Base-by-base conservation (phyloP, 2,329 filamentous ascomycete genomes). In the Penicillium sp. region DNA sequence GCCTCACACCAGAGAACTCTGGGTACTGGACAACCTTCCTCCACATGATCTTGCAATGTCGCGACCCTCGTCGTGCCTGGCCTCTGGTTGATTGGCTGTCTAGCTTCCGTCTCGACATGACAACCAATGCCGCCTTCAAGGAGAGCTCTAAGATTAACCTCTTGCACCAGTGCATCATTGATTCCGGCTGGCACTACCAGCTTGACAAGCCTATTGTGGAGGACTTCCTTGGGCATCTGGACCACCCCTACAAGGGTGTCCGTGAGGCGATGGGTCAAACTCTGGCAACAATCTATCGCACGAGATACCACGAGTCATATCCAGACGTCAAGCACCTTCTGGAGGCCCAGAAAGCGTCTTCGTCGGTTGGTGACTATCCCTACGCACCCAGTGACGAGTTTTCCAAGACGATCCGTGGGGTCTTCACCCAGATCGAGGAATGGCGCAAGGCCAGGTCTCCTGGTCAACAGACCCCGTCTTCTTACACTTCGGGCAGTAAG, bases 231-330 rank as follows among this genome's bases (percentile, higher is more conserved):
- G 81, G 83, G 22, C 94, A 99, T 71, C 86, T 99, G 39, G 92
- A 99, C 69, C 94, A 99, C 71, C 94, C 94, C 0, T 99, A 99
- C 79, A 99, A 99, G 78, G 90, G 92, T 29, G 94, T 99, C 5
- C 88, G 94, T 55, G 94, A 99, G 75, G 88, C 93, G 0, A 96
- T 99, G 77, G 94, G 94, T 0, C 84, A 91, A 42, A 93, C 93
- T 0, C 84, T 99, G 55, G 89, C 91, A 4, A 88, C 88, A 4
- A 93, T 97, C 54, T 94, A 92, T 72, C 89, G 92, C 59, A 96
- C 92, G 8, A 83, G 92, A 22, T 96, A 99, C 72, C 90, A 97
- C 68, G 94, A 99, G 74, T 95, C 92, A 0, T 97, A 96, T 73
- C 86, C 87, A 58, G 87, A 91, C 67, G 89, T 99, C 9, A 74